Evolutionary conservation across 331 rosid species (phyloP), one percentile per base, ranked within the genome.

Genomic region (Acacia pycnantha): DNA sequence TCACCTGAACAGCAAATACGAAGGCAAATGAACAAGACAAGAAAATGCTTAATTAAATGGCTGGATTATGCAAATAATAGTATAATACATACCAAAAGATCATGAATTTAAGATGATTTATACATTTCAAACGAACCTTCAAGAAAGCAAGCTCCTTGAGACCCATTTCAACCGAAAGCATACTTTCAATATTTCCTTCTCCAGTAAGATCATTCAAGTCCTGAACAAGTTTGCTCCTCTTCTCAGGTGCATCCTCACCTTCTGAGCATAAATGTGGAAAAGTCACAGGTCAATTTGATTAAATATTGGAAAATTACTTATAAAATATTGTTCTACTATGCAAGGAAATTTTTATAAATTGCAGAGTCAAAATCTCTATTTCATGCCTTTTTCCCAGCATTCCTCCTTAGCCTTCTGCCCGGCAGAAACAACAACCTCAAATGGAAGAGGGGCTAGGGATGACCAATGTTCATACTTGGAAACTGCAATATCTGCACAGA

Each of bases 341-440:
- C 76, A 72, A 41, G 74, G 31, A 69, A 74, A 75, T 79, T 62
- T 47, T 77, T 31, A 83, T 29, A 40, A 83, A 79, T 64, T 37
- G 80, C 54, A 77, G 47, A 73, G 77, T 71, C 79, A 40, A 53
- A 82, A 83, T 46, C 72, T 74, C 56, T 47, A 68, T 73, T 82
- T 87, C 93, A 85, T 83, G 85, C 99, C 96, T 88, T 90, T 93
- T 84, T 89, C 91, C 94, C 93, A 90, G 86, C 86, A 84, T 82
- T 88, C 99, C 85, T 95, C 99, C 92, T 95, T 92, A 51, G 99
- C 99, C 86, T 92, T 95, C 87, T 93, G 99, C 77, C 99, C 99
- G 3, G 98, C 99, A 82, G 99, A 95, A 85, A 95, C 85, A 77
- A 95, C 98, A 6, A 95, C 89, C 89, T 95, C 99, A 88, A 95